Base-by-base conservation (phyloP, 495 filamentous ascomycete species). In the Aspergillus taichungensis region DNA sequence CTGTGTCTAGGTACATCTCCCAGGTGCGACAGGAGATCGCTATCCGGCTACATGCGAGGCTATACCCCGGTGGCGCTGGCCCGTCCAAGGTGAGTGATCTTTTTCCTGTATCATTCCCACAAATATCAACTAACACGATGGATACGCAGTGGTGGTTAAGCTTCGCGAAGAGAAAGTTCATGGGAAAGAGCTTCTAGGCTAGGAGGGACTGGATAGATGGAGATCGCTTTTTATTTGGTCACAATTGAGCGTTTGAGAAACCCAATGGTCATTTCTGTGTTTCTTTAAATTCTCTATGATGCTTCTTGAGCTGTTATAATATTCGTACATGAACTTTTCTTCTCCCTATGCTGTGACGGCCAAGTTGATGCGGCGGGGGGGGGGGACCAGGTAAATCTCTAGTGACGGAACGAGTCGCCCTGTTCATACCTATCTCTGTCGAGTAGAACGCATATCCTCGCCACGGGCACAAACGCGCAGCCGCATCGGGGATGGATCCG, bases 111-210 rank as follows among this genome's bases (percentile, higher is more conserved):
- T 13, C n/a, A 13, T 30, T 6, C 3, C 9, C 4, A 18, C 39
- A 2, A 2, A 29, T 11, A 4, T 1, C 7, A 24, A 29, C 43
- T 46, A 42, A 53, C 56, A 8, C n/a, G 49, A 41, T 8, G 6
- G 10, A 13, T 6, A 6, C 30, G 13, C 47, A 85, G 80, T 97
- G 90, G 85, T 98, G 92, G 92, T 71, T 98, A 53, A 96, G 91
- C 72, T 98, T 95, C 64, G 84, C 85, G 38, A 98, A 97, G 79
- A 81, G 92, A 63, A 94, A 94, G 76, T 98, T 98, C 65, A 97
- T 98, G 94, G 90, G 90, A 58, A 96, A 95, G 76, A 80, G 79
- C 55, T 73, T 89, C 61, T 88, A 72, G 69, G 54, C 28, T 65
- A 60, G 57, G 42, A 24, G 18, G 18, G 18, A 24, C 18, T 24